Base-by-base conservation (phyloP, 805 yeast genomes). In the Sugiyamaella marilandica region DNA sequence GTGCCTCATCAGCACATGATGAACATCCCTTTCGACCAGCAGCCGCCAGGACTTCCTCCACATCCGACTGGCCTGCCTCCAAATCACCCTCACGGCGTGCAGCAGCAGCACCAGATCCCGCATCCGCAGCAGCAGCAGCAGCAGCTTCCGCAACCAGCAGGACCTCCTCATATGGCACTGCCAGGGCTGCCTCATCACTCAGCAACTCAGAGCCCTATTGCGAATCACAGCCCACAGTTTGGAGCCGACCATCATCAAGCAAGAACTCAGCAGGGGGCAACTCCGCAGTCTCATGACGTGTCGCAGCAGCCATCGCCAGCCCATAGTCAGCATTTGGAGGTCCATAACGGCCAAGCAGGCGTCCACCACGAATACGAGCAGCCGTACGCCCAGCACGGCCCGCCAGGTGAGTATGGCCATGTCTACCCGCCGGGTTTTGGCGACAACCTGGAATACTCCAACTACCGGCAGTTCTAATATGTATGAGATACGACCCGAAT, bases 401-500 rank as follows among this genome's bases (percentile, higher is more conserved):
- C 37, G 5, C 13, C 18, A 5, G 43, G 44, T 21, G 51, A 34
- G 14, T 44, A 53, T 13, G 50, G 41, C 16, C 46, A 48, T 21
- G 59, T 50, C 11, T 55, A 55, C 35, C 57, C 53, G 9, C 58
- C 47, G 32, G 35, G 53, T 14, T 60, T 48, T 37, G 55, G 56
- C 46, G 57, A 54, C 34, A 49, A 49, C 41, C 26, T 59, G 18
- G 59, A 57, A 29, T 55, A 57, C 37, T 52, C 54, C 29, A 55
- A 53, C 21, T 59, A 55, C 44, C 57, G 61, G 13, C 61, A 56
- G 48, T 57, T 53, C 31, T 58, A 50, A 35, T 31, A 41, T 2
- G 53, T 33, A 24, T 24, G 29, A 24, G 29, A 24, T 24, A 24
- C 29, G 29, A 24, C 29, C n/a, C 29, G 29, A 24, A 24, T 24